Conservation (phyloP, 2,329 filamentous ascomycete species). For the Colletotrichum lentis region DNA sequence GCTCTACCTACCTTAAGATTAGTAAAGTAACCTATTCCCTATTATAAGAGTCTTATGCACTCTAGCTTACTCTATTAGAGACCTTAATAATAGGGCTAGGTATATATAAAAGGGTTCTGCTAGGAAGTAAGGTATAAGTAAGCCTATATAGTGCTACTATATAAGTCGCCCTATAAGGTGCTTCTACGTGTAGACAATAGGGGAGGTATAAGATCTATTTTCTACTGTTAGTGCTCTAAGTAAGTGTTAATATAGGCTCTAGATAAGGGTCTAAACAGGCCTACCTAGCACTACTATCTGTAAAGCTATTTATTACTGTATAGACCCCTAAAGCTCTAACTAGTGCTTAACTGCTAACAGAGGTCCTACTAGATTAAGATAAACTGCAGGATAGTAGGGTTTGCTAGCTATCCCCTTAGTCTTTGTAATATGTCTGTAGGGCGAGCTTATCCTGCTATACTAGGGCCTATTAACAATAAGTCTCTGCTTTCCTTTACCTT, state of each 20-base stretch:
- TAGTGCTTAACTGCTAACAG: neutral
- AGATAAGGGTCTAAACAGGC: neutral
- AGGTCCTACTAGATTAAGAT: neutral
- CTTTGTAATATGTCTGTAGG: neutral
- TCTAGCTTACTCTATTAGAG: too few relatives aligned
- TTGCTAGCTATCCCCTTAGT: neutral
- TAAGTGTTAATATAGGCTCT: neutral
- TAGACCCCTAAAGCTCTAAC: neutral
- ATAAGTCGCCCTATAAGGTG: conserved; percentile 4
- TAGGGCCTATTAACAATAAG: too few relatives aligned
- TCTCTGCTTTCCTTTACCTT: too few relatives aligned
- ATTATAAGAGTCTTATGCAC: too few relatives aligned
- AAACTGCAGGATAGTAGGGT: neutral
- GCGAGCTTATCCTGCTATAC: too few relatives aligned
- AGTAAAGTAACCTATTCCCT: too few relatives aligned
- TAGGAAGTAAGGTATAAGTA: conserved; percentile 5
- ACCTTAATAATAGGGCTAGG: neutral
- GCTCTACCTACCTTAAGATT: too few relatives aligned
- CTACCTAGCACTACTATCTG: conserved; percentile 4
- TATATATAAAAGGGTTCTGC: conserved; percentile 2
- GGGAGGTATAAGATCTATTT: conserved; percentile 9
- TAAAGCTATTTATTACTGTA: neutral
- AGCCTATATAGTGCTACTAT: neutral
- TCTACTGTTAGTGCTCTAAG: conserved; percentile 6
- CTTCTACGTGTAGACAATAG: neutral